Conservation (phyloP, 371 early-diverging fungal species). For the Batkoa obscura region DNA sequence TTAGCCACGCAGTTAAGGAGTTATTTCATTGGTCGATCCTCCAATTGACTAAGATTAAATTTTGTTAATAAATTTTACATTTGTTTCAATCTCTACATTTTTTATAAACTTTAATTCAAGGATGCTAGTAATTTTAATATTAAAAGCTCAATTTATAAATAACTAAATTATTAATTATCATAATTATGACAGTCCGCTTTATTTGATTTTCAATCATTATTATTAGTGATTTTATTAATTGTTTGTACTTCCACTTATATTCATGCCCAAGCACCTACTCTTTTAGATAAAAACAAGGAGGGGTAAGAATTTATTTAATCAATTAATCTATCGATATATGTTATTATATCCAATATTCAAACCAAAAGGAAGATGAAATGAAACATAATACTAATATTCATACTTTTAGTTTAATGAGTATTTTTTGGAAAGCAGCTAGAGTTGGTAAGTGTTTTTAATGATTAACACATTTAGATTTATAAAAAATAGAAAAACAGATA, state of each 20-base stretch:
- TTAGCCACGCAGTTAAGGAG: too few species aligned
- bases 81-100: too few species aligned
- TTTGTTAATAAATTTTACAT: too few species aligned
- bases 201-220: constrained; percentile 55
- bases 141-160: too few species aligned
- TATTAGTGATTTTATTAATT: constrained; percentile 46
- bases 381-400: not conserved
- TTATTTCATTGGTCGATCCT: too few species aligned
- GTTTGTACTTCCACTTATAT: constrained; percentile 66
- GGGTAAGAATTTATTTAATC: constrained; percentile 16
- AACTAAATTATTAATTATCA: too few species aligned
- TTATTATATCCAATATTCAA: too few species aligned
- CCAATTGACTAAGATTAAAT: too few species aligned
- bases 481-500: not conserved
- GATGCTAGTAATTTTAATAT: too few species aligned
- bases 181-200: constrained; percentile 36
- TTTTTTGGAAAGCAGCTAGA: constrained; percentile 66
- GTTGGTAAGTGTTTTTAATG: constrained; percentile 18
- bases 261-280: constrained; percentile 47
- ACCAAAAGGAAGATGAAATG: too few species aligned
- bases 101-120: too few species aligned
- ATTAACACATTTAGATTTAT: not conserved
- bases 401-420: constrained; percentile 28
- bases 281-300: constrained; percentile 42
- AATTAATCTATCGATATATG: too few species aligned